Evolutionary conservation across 176 grass and related monocot genomes (phyloP), one percentile per base, ranked within the genome.

Genomic region (Dendrocalamus sinicus): DNA sequence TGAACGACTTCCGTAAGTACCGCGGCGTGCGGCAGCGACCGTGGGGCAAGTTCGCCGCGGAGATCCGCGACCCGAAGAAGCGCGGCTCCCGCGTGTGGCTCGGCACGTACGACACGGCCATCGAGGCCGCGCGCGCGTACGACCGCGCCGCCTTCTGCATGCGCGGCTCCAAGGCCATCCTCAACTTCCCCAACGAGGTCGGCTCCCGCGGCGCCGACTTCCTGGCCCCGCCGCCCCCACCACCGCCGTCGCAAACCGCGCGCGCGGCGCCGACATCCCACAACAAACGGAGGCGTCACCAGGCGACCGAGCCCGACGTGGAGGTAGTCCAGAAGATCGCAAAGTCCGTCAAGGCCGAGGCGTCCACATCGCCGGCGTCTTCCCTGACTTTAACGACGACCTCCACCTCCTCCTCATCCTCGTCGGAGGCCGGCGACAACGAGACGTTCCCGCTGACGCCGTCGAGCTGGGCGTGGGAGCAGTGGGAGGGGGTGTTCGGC

Each of bases 1-100:
- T 17, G 5, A 81, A 66, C 50, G 90, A 90, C 30, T 89, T 82
- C 83, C 86, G 86, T 8, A 90, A 89, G 87, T 98, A 94, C 84
- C 96, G 96, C 12, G 96, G 96, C 26, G 96, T 98, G 68, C 81
- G 93, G 53, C 91, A 86, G 74, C 84, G 96, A 70, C 93, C 91
- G 64, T 98, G 96, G 96, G 96, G 96, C 7, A 98, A 94, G 88
- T 98, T 84, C 51, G 93, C 93, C 12, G 96, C 96, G 70, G 96
- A 98, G 84, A 98, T 98, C 91, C 91, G 96, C 0, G 96, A 98
- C 81, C 89, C 93, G 0, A 94, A 92, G 46, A 89, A 75, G 85
- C 91, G 84, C 32, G 93, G 96, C 16, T 92, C 90, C 40, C 87
- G 96, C 24, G 85, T 95, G 64, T 98, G 96, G 96, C 93, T 98